Evolutionary conservation across 805 yeast species (phyloP), one percentile per base, ranked within the genome.

Genomic region (Candida qinlingensis): DNA sequence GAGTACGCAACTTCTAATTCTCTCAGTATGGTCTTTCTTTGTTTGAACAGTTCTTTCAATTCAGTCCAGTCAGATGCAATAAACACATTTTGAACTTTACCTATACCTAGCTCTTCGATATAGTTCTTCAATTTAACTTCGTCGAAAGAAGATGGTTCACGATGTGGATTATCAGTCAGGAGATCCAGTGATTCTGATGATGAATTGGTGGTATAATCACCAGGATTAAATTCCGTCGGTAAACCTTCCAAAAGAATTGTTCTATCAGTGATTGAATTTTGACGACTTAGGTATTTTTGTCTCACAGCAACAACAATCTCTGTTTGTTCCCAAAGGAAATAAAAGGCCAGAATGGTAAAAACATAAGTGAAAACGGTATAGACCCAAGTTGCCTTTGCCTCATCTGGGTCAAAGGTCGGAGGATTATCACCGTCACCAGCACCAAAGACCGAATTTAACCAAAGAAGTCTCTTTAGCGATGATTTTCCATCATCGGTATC

Each of bases 181-280:
- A 41, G 25, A 5, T 19, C 30, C 4, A 49, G 49, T 25, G 53
- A 45, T 4, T 58, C 52, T 7, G 54, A 39, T 4, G 54, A 47
- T 4, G 44, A 48, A 30, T 37, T 42, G 19, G 53, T 41, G 2
- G 40, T 46, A 42, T 58, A 60, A 4, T 60, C 64, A n/a, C 49
- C 47, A 5, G 62, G 63, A 39, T 97, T 75, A 43, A 91, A 69
- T 40, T 83, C 81, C 0, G 84, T 82, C 1, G 98, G 98, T 6
- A 92, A 85, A 0, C 98, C 98, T 42, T 91, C 82, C 7, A 92
- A 64, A 46, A 91, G 71, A 41, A 94, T 83, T 1, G 98, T 94
- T 61, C 96, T 76, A 71, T 92, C 98, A 0, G 98, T 89, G 47
- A 92, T 76, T 4, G 96, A 85, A 61, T 85, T 84, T 62, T 91